A percentile compares a stretch with the other conserved stretches of the same genome.
These are phyloP conservation scores for Thuja plicata DNA, from an alignment of 83 land plant species.

Conservation along the genomic window DNA sequence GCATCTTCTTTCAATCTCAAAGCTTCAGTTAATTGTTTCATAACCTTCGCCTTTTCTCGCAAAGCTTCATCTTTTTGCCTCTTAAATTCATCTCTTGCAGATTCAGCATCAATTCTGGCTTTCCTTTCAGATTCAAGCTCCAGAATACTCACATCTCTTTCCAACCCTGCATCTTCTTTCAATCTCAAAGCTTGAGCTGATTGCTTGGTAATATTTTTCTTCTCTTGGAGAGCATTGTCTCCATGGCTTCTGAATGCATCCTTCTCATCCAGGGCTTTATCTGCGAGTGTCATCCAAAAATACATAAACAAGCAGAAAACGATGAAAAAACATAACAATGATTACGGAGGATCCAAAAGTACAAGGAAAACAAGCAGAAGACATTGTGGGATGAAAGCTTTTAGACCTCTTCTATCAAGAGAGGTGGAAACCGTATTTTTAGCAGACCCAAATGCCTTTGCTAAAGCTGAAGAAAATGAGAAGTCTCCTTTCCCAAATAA, in stretches of 20 bases:
- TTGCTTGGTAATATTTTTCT: not conserved
- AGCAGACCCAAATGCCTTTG: slow-evolving; percentile 26
- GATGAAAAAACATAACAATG: not conserved
- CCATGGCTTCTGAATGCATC: not conserved
- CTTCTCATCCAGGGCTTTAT: not conserved
- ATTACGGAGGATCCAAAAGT: not conserved
- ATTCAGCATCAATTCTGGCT: not conserved
- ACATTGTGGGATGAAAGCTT: not conserved
- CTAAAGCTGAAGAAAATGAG: slow-evolving; percentile 31
- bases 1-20: not conserved
- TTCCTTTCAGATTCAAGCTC: not conserved
- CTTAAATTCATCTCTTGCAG: not conserved
- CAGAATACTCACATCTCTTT: not conserved
- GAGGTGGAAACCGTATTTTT: slow-evolving; percentile 32
- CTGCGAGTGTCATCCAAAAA: not conserved
- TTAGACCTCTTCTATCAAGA: slow-evolving; percentile 20
- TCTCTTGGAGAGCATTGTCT: not conserved
- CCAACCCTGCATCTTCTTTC: not conserved
- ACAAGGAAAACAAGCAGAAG: not conserved
- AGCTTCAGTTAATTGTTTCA: not conserved
- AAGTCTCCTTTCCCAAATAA: slow-evolving; percentile 40
- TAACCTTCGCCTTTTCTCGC: not conserved
- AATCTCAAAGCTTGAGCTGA: not conserved
- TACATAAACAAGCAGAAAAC: not conserved
- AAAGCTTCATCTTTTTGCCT: not conserved